These are phyloP conservation scores for Gracilaria vermiculophylla DNA, from an alignment of 23 red algal species.

Conservation along the genomic window DNA sequence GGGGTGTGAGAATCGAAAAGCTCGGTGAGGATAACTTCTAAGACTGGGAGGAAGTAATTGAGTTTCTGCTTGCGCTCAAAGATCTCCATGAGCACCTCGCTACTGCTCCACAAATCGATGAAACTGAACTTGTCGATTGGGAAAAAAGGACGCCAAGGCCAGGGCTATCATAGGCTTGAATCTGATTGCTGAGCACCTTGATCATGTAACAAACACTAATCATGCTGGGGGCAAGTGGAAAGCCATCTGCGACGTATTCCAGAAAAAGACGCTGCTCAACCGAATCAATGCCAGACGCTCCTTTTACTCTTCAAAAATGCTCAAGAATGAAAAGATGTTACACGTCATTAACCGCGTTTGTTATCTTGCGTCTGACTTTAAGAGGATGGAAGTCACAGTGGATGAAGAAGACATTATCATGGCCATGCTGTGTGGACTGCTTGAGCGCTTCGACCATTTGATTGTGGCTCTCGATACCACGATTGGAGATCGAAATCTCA, in stretches of 20 bases:
- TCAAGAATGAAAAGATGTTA: not conserved
- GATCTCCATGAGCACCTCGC: not conserved
- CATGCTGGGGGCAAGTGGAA: not conserved
- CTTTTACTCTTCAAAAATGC: constrained; percentile 4
- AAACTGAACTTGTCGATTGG: not conserved
- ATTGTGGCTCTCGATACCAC: not conserved
- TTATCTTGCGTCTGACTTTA: not conserved
- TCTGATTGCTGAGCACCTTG: not conserved
- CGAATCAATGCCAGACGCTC: constrained; percentile 2
- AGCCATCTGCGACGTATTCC: constrained; percentile 5
- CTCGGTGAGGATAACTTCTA: constrained; percentile 22
- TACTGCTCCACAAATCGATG: too few species aligned
- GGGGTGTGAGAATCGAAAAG: constrained; percentile 23
- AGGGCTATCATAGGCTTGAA: constrained; percentile 13
- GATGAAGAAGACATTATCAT: not conserved
- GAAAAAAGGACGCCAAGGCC: not conserved
- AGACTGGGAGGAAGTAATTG: constrained; percentile 6
- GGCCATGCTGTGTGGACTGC: not conserved
- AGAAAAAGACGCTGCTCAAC: not conserved
- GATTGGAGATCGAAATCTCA: not conserved
- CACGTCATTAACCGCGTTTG: not conserved
- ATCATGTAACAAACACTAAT: not conserved
- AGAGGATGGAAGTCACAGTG: not conserved
- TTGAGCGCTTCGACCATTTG: not conserved
- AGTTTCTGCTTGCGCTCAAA: not conserved